Evolutionary conservation across 805 yeast genomes (phyloP).

Genomic region (Lipomyces mesembrius): DNA sequence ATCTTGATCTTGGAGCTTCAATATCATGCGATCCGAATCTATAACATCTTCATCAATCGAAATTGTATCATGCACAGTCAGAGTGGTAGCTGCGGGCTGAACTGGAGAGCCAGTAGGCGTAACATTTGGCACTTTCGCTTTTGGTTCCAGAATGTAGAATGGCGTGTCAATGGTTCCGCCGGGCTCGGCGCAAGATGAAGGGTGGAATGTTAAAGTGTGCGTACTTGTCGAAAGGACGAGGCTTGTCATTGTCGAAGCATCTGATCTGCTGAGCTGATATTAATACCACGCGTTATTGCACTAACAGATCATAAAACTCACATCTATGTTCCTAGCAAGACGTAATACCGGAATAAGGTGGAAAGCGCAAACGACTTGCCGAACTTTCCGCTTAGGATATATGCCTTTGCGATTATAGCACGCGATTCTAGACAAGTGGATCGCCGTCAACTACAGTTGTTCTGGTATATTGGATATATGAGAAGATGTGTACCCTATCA

Average conservation of each 20-base stretch:
- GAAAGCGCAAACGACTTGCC: background rate
- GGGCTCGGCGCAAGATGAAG: constrained; percentile 18
- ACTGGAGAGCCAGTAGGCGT: background rate
- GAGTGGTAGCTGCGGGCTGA: constrained; percentile 17
- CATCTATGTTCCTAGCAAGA: background rate
- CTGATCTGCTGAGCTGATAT: background rate
- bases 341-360: background rate
- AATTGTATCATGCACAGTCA: constrained; percentile 32
- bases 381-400: background rate
- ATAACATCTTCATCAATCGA: constrained; percentile 27
- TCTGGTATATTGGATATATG: no score
- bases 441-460: background rate
- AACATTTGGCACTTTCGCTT: background rate
- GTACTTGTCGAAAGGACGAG: constrained; percentile 28
- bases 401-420: background rate
- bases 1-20: constrained; percentile 24
- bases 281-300: background rate
- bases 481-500: background rate
- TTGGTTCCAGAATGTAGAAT: constrained; percentile 19
- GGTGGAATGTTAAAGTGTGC: constrained; percentile 24
- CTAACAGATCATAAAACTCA: background rate
- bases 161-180: constrained; percentile 26
- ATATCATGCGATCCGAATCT: constrained; percentile 13
- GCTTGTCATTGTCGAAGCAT: constrained; percentile 4
- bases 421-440: background rate